These are phyloP conservation scores for Psilocybe mexicana DNA, from an alignment of 1,284 basidiomycete genomes.

Conservation along the genomic window DNA sequence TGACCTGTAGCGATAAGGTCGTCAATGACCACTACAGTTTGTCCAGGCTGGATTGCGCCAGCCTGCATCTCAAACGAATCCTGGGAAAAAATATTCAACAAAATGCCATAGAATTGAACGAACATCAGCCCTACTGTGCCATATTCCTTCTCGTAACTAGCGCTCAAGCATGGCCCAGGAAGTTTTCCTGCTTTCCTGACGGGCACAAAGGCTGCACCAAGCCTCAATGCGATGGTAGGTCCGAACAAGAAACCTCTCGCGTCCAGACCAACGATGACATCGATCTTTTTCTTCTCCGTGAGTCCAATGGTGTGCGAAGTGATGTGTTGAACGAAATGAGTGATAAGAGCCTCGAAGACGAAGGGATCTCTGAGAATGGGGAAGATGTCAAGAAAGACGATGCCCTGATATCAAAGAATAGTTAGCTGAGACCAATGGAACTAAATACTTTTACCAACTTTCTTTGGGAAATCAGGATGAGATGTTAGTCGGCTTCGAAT, in stretches of 20 bases:
- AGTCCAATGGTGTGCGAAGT: constrained; percentile 73
- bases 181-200: constrained; percentile 95
- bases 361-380: constrained; percentile 84
- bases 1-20: constrained; percentile 95
- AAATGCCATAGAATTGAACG: neutral
- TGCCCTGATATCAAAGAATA: constrained; percentile 50
- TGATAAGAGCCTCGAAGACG: constrained; percentile 89
- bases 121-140: constrained; percentile 59
- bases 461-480: constrained; percentile 86
- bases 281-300: constrained; percentile 72
- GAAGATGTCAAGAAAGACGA: constrained; percentile 88
- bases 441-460: constrained; percentile 49
- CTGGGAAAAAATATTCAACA: constrained; percentile 36
- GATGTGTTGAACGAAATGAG: constrained; percentile 87
- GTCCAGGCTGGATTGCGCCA: constrained; percentile 80
- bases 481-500: constrained; percentile 67
- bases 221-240: constrained; percentile 86
- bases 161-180: constrained; percentile 81
- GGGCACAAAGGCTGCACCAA: constrained; percentile 95
- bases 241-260: constrained; percentile 96
- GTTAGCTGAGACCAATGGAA: neutral
- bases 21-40: constrained; percentile 89
- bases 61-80: constrained; percentile 96
- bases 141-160: constrained; percentile 93
- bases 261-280: constrained; percentile 95